Evolutionary conservation across 192 early-diverging fungal genomes (phyloP).

Genomic region (Coemansia sp.): DNA sequence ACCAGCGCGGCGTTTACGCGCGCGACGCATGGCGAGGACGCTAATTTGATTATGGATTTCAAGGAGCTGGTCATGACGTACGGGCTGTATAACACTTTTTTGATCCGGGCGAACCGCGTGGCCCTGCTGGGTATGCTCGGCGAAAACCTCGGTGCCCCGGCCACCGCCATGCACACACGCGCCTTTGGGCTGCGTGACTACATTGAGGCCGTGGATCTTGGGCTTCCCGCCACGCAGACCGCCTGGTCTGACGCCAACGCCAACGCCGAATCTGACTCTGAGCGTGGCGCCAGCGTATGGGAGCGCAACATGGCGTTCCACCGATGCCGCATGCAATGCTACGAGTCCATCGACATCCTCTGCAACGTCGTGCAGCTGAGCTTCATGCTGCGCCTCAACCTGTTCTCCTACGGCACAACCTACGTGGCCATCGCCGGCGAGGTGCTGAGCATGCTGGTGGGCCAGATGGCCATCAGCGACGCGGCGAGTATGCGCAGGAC

Average conservation of each 20-base stretch:
- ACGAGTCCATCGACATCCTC: constrained; percentile 42
- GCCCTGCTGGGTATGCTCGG: constrained; percentile 40
- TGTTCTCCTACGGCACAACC: constrained; percentile 45
- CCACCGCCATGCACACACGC: constrained; percentile 42
- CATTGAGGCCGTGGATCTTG: constrained; percentile 24
- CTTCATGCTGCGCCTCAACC: constrained; percentile 39
- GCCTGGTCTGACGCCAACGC: too few species aligned
- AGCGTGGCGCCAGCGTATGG: constrained; percentile 37
- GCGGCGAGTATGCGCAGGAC: constrained; percentile 29
- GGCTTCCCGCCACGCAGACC: not conserved
- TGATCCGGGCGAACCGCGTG: constrained; percentile 48
- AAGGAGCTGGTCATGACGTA: constrained; percentile 52
- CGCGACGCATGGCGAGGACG: constrained; percentile 12
- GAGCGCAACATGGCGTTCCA: constrained; percentile 43
- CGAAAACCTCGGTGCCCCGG: constrained; percentile 24
- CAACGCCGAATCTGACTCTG: too few species aligned
- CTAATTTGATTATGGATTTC: constrained; percentile 42
- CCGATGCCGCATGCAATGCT: constrained; percentile 39
- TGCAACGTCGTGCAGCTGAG: constrained; percentile 44
- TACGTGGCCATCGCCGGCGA: constrained; percentile 47
- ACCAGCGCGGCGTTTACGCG: constrained; percentile 2
- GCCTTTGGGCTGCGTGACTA: constrained; percentile 48
- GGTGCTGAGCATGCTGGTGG: constrained; percentile 41
- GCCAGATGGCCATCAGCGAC: constrained; percentile 35
- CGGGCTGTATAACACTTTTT: constrained; percentile 37